Evolutionary conservation across 164 flowering plant genomes (phyloP), one percentile per base, ranked within the genome.

Genomic region (Nelumbo lutea): DNA sequence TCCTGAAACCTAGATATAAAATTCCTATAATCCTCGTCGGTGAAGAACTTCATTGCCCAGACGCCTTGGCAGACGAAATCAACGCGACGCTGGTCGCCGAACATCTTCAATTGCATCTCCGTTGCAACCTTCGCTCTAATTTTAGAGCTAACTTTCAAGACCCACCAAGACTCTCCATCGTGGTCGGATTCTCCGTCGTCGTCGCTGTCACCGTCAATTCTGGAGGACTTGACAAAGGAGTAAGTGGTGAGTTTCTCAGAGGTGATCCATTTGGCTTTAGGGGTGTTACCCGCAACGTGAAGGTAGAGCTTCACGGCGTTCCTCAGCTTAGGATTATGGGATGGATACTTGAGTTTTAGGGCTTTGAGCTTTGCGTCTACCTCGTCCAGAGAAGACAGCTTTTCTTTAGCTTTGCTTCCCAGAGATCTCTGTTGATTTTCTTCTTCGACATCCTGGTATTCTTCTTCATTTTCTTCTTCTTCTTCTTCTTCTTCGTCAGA

Each of bases 21-120:
- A 7, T 39, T 48, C 70, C 72, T 76, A 60, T 86, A 91, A 39
- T 84, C 93, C 61, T 87, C 88, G 9, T 82, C 78, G 1, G 62
- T 62, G 42, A 83, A 80, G 72, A 96, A 93, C 66, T 87, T 93
- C 89, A 96, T 72, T 4, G 94, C 94, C 94, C 94, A 90, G 11
- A 90, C 94, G 4, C 90, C 90, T 1, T 58, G 15, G 1, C 79
- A 73, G 11, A 90, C 88, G 61, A 87, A 90, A 77, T 90, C 97
- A 59, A 82, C 88, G 0, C 97, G 87, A n/a, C 77, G 72, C 68
- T 90, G 94, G 15, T 86, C 94, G 1, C 70, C 80, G 38, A 79
- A 84, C 46, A 80, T 82, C 79, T 88, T 89, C 83, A 90, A 68
- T 51, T 87, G 90, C 86, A 87, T 70, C 53, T 79, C 84, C 13